Percentiles rank a stretch among this genome's conserved stretches.
phyloP scores from a whole-genome alignment of 345 rosid species.

The Ceriops decandra region DNA sequence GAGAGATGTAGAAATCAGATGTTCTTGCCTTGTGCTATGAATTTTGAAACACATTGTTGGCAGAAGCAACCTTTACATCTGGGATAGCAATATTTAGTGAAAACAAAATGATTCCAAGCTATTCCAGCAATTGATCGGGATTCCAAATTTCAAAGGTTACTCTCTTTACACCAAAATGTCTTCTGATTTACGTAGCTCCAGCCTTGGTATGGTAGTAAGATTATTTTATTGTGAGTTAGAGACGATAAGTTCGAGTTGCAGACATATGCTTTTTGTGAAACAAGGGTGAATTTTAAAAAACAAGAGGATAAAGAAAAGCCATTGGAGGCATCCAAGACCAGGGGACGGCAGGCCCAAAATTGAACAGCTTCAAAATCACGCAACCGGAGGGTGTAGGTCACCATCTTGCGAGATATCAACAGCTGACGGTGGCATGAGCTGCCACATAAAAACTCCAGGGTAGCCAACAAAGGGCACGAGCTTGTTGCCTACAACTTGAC shows the following conservation, averaged over 20 bases:
- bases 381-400: conserved; percentile 21
- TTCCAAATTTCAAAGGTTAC: background rate
- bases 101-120: background rate
- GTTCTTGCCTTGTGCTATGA: too few relatives aligned
- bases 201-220: too few relatives aligned
- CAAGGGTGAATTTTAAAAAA: too few relatives aligned
- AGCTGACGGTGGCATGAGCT: conserved; percentile 26
- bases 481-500: conserved; percentile 23
- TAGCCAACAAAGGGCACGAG: conserved; percentile 25
- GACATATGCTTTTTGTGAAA: too few relatives aligned
- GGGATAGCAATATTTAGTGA: too few relatives aligned
- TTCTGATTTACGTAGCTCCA: background rate
- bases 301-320: background rate
- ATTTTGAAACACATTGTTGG: too few relatives aligned
- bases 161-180: too few relatives aligned
- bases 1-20: too few relatives aligned
- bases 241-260: too few relatives aligned
- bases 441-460: conserved; percentile 29
- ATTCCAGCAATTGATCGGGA: background rate
- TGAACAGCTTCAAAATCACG: conserved; percentile 11
- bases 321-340: background rate
- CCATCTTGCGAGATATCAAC: conserved; percentile 27
- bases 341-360: background rate
- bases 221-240: too few relatives aligned
- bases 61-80: too few relatives aligned